Percentiles rank a stretch among this genome's conserved stretches.
phyloP scores from a whole-genome alignment of 2,329 filamentous ascomycete genomes.

The Neurospora crassa region DNA sequence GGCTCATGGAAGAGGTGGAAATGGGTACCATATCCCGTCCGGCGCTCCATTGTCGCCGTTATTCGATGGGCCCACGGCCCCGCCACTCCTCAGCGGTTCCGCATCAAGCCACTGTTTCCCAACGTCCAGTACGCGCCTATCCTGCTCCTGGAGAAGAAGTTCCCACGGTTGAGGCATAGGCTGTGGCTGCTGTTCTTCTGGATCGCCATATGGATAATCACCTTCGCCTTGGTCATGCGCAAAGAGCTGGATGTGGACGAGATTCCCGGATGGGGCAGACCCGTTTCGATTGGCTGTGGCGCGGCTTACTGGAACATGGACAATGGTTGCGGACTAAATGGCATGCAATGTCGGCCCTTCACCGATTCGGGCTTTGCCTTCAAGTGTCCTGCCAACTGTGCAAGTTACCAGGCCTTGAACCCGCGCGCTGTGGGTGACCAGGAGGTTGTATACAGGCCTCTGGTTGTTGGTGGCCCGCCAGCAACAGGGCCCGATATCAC shows the following conservation, averaged over 20 bases:
- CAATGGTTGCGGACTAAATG: slow-evolving; percentile 66
- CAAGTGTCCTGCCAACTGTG: slow-evolving; percentile 64
- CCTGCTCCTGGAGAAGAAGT: slow-evolving; percentile 48
- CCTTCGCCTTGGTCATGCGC: slow-evolving; percentile 60
- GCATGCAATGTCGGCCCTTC: slow-evolving; percentile 67
- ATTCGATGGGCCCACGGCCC: slow-evolving; percentile 48
- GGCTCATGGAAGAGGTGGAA: slow-evolving; percentile 39
- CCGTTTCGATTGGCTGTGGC: slow-evolving; percentile 56
- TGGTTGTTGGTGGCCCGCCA: slow-evolving; percentile 60
- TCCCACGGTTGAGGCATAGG: slow-evolving; percentile 51
- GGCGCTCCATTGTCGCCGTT: slow-evolving; percentile 33
- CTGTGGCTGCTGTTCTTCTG: slow-evolving; percentile 49
- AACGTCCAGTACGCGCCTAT: slow-evolving; percentile 58
- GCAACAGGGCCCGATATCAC: slow-evolving; percentile 28
- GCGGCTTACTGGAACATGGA: slow-evolving; percentile 61
- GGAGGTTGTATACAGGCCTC: slow-evolving; percentile 51
- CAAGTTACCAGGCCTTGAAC: slow-evolving; percentile 54
- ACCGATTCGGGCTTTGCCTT: slow-evolving; percentile 61
- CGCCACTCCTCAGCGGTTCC: slow-evolving; percentile 37
- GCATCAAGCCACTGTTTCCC: slow-evolving; percentile 54
- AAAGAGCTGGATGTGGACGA: slow-evolving; percentile 49
- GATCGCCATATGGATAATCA: slow-evolving; percentile 57
- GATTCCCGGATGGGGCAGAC: slow-evolving; percentile 58
- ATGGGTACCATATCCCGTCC: slow-evolving; percentile 50
- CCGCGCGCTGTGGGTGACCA: slow-evolving; percentile 66